Base-by-base conservation (phyloP, 2,329 filamentous ascomycete species). In the Fusarium neocosmosporiellum region DNA sequence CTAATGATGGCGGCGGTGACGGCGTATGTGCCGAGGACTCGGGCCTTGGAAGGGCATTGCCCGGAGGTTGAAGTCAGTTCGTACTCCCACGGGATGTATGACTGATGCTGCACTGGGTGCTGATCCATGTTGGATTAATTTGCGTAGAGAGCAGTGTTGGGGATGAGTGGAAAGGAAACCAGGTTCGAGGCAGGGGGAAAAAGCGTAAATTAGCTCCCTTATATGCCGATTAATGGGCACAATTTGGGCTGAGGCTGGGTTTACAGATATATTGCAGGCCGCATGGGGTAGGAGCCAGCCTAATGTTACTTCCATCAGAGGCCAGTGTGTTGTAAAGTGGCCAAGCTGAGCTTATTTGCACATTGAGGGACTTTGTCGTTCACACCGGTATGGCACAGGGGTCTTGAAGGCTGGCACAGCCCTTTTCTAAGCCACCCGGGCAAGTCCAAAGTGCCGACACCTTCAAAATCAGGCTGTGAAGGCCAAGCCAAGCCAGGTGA, bases 1-100 rank as follows among this genome's bases (percentile, higher is more conserved):
- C 48, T 54, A 18, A 54, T 54, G 29, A 54, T 54, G 48, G 31
- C 31, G 29, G 48, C 48, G 18, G 48, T 33, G 18, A 54, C 48
- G 18, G 48, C 48, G 18, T 54, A 54, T 14, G 48, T 54, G 18
- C 2, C 48, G 11, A 54, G 29, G n/a, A 54, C 48, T 54, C 48
- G 48, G 6, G 27, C 14, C n/a, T 31, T 54, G 8, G 48, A 54
- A 2, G 48, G 48, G 1, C 48, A 54, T 22, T 2, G 1, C 6
- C 48, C 48, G 6, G 27, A 4, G 29, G 11, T 5, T 4, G 48
- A 53, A 2, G 29, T 33, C 3, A 54, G 48, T 6, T 18, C 33
- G 7, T 33, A 54, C 0, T 29, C 18, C 48, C 48, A 54, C 0
- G 48, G 48, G 10, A 54, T 54, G 27, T 33, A 50, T n/a, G 16